phyloP scores from a whole-genome alignment of 2,329 filamentous ascomycete genomes.

The Capronia coronata region DNA sequence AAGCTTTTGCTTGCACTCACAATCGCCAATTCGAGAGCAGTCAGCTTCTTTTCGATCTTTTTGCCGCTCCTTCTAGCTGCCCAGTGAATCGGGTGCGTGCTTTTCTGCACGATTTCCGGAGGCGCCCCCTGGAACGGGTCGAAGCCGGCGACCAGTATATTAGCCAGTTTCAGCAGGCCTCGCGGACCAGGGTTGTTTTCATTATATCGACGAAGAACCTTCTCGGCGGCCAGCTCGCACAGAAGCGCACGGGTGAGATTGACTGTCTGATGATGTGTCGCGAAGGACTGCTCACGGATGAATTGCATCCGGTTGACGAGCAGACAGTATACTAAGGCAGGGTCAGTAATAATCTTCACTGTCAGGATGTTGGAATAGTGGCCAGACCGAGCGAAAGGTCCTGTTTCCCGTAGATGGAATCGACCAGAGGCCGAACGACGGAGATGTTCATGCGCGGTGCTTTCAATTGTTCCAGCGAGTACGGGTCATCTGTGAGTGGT shows the following conservation, averaged over 20 bases:
- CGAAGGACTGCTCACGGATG: conserved; percentile 66
- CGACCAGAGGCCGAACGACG: conserved; percentile 73
- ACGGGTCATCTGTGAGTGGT: conserved; percentile 50
- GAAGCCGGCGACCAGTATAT: conserved; percentile 76
- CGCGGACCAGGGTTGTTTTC: conserved; percentile 67
- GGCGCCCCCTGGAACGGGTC: conserved; percentile 81
- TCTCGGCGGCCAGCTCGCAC: conserved; percentile 72
- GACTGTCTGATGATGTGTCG: conserved; percentile 73
- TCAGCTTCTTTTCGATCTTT: conserved; percentile 54
- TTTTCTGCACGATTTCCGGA: conserved; percentile 55
- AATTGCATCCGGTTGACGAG: conserved; percentile 78
- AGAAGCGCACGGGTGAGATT: conserved; percentile 69
- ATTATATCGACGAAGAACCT: conserved; percentile 69
- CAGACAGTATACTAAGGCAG: conserved; percentile 65
- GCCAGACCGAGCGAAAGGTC: conserved; percentile 67
- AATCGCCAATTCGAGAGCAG: conserved; percentile 75
- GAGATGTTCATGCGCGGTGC: conserved; percentile 76
- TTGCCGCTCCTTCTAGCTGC: conserved; percentile 40
- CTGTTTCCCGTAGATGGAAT: conserved; percentile 70
- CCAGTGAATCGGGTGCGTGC: conserved; percentile 43
- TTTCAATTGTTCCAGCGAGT: conserved; percentile 68
- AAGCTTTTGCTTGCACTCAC: conserved; percentile 75
- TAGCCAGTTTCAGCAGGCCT: conserved; percentile 66
- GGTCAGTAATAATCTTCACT: neutral
- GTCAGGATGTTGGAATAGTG: neutral